Conservation (phyloP, 2,329 filamentous ascomycete genomes). For the Waltergamsia citrina region DNA sequence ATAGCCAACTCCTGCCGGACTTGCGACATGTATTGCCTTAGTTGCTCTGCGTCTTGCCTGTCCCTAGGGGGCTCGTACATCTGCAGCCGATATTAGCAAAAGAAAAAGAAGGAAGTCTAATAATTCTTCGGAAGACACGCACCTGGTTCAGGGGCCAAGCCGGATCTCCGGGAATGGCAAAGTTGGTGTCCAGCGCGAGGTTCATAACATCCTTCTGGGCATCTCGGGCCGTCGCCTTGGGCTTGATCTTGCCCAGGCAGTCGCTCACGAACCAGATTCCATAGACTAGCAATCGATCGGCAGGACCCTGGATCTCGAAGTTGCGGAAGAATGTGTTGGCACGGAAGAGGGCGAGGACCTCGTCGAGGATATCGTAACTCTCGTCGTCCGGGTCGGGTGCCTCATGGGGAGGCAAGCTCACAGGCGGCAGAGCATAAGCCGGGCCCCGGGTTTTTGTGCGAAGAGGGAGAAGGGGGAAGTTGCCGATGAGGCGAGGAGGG, state of each 20-base stretch:
- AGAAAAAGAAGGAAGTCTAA: not conserved
- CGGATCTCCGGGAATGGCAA: conserved; percentile 88
- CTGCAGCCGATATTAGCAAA: conserved; percentile 21
- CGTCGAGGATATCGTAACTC: conserved; percentile 93
- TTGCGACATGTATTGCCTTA: conserved; percentile 85
- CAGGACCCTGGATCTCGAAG: conserved; percentile 96
- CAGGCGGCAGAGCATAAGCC: conserved; percentile 71
- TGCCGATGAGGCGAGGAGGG: conserved; percentile 56
- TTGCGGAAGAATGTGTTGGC: conserved; percentile 99
- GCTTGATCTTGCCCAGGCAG: conserved; percentile 79
- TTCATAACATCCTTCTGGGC: conserved; percentile 74
- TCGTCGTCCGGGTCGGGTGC: conserved; percentile 76
- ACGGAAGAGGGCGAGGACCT: conserved; percentile 85
- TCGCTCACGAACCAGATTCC: conserved; percentile 93
- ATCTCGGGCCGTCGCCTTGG: conserved; percentile 51
- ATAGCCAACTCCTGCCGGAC: conserved; percentile 84
- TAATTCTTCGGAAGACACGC: conserved; percentile 10
- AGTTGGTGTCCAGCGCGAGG: conserved; percentile 83
- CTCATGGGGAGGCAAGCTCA: conserved; percentile 47
- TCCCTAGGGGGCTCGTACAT: conserved; percentile 86
- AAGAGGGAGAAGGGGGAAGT: conserved; percentile 89
- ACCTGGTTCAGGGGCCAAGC: conserved; percentile 88
- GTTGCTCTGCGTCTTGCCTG: conserved; percentile 78
- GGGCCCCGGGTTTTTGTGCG: conserved; percentile 94
- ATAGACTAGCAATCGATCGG: conserved; percentile 91